These are phyloP conservation scores for Sclerotinia sclerotiorum DNA, from an alignment of 2,329 filamentous ascomycete species.

Conservation along the genomic window DNA sequence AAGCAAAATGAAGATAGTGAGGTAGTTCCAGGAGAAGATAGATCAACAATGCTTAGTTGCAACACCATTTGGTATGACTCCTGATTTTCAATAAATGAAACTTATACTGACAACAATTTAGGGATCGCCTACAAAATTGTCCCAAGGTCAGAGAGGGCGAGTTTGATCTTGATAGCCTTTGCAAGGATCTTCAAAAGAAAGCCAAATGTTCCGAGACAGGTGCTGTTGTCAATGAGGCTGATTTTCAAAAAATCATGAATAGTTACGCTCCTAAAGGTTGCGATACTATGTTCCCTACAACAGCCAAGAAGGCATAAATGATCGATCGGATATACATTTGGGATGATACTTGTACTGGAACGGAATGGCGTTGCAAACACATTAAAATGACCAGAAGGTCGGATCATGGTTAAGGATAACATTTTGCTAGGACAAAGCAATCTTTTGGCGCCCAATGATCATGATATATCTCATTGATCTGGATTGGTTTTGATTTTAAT, in stretches of 20 bases:
- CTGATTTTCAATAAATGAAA: neutral
- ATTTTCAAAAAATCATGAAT: conserved; percentile 78
- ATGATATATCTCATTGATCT: conserved; percentile 7
- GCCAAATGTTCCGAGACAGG: conserved; percentile 91
- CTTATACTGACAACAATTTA: conserved; percentile 43
- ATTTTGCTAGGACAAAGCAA: conserved; percentile 19
- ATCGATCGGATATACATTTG: conserved; percentile 11
- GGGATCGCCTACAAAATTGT: conserved; percentile 87
- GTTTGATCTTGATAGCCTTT: conserved; percentile 90
- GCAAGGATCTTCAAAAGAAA: conserved; percentile 90
- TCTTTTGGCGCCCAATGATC: conserved; percentile 12
- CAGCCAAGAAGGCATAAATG: conserved; percentile 10
- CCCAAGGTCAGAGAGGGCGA: conserved; percentile 86
- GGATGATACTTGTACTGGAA: conserved; percentile 14
- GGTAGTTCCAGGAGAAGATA: conserved; percentile 58
- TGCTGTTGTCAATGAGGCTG: conserved; percentile 82
- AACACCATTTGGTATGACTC: conserved; percentile 83
- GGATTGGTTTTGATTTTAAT: conserved; percentile 10
- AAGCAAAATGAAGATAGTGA: conserved; percentile 71
- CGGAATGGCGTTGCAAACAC: conserved; percentile 17
- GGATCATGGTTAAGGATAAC: conserved; percentile 16
- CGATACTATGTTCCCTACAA: neutral
- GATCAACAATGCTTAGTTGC: conserved; percentile 71
- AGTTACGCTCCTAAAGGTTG: neutral
- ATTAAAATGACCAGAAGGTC: conserved; percentile 18